phyloP scores from a whole-genome alignment of 139 green algal genomes.

The Closterium sp. region DNA sequence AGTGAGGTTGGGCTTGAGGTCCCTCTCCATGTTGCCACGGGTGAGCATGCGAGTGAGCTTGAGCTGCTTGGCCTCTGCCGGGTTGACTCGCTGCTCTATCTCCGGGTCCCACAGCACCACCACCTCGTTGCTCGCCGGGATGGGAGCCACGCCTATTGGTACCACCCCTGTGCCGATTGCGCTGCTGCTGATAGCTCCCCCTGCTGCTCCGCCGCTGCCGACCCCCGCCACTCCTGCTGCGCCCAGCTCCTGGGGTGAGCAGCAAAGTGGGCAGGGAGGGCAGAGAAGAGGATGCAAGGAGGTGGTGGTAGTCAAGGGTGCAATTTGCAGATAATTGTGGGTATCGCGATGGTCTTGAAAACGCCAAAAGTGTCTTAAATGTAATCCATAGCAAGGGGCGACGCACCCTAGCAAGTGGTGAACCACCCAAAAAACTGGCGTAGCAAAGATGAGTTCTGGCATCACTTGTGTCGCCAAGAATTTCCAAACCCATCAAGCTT shows the following conservation, averaged over 20 bases:
- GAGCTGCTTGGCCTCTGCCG: conserved; percentile 85
- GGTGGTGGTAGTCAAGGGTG: background rate
- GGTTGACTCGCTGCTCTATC: conserved; percentile 75
- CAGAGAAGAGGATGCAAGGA: background rate
- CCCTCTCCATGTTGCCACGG: conserved; percentile 63
- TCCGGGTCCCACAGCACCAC: conserved; percentile 53
- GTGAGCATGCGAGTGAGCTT: conserved; percentile 82
- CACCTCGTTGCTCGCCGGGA: conserved; percentile 42
- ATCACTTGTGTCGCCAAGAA: too few relatives aligned
- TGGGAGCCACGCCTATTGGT: conserved; percentile 6
- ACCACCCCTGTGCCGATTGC: background rate
- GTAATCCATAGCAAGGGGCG: too few relatives aligned
- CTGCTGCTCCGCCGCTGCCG: background rate
- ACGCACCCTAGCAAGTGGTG: too few relatives aligned
- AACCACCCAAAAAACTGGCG: too few relatives aligned
- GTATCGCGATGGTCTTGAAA: too few relatives aligned
- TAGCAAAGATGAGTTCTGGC: too few relatives aligned
- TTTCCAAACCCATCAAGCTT: too few relatives aligned
- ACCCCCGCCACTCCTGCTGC: background rate
- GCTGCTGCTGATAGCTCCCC: background rate
- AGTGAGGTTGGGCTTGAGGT: conserved; percentile 68
- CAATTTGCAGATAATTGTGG: background rate
- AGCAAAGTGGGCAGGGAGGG: background rate
- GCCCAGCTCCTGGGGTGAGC: background rate
- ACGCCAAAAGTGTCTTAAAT: too few relatives aligned